Conservation (phyloP, 202 grass and related monocot genomes). For the Setaria italica region DNA sequence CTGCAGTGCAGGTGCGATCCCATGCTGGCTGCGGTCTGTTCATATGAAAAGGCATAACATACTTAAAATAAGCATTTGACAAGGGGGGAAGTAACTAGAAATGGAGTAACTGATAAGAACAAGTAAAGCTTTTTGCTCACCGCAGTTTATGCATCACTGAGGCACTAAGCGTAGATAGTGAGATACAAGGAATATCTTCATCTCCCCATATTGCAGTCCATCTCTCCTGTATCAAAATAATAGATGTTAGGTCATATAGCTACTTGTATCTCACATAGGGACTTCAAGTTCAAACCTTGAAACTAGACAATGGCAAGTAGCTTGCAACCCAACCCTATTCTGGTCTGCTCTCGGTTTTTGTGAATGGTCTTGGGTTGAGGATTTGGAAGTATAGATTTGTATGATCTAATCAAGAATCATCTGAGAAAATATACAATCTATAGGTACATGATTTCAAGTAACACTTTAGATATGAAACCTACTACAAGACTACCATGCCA, state of each 20-base stretch:
- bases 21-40: slow-evolving; percentile 88
- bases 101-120: neutral
- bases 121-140: slow-evolving; percentile 44
- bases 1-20: slow-evolving; percentile 88
- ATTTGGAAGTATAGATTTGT: neutral
- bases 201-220: slow-evolving; percentile 69
- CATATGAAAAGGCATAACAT: neutral
- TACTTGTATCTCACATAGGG: neutral
- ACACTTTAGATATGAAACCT: slow-evolving; percentile 9
- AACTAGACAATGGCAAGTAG: neutral
- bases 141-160: slow-evolving; percentile 94
- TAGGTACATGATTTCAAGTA: neutral
- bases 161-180: slow-evolving; percentile 66
- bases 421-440: slow-evolving; percentile 3
- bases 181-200: slow-evolving; percentile 81
- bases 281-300: neutral
- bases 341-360: neutral
- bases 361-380: neutral
- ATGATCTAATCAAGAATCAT: neutral
- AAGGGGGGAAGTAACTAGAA: neutral
- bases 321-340: neutral
- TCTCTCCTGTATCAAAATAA: slow-evolving; percentile 66
- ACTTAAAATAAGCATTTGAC: neutral
- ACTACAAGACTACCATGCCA: neutral
- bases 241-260: slow-evolving; percentile 25